Conservation (phyloP, 2,329 filamentous ascomycete genomes). For the Sporothrix schenckii region DNA sequence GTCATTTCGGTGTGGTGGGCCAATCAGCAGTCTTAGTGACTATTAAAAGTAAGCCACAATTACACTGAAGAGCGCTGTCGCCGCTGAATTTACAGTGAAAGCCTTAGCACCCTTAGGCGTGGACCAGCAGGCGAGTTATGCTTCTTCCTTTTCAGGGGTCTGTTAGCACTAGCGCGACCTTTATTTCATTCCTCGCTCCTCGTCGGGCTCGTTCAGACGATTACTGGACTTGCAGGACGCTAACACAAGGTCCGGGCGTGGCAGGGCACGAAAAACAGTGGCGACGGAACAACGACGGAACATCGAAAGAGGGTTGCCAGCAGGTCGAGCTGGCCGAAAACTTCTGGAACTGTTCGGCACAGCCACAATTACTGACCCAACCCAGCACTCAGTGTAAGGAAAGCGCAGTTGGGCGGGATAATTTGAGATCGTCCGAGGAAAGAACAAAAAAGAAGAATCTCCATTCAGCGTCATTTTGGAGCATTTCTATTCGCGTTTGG, state of each 20-base stretch:
- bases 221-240: conserved; percentile 1
- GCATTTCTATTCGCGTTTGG: background rate
- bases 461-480: background rate
- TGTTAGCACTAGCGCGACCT: conserved; percentile 7
- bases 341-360: background rate
- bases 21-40: background rate
- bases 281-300: background rate
- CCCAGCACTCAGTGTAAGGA: too few species aligned
- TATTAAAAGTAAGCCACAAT: too few species aligned
- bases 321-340: background rate
- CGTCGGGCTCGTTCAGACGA: background rate
- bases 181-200: background rate
- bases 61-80: background rate
- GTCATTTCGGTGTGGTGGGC: conserved; percentile 7
- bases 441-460: background rate
- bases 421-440: too few species aligned
- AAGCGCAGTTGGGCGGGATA: too few species aligned
- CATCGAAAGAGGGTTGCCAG: background rate
- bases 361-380: conserved; percentile 3
- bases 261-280: background rate
- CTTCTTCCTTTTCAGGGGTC: conserved; percentile 24
- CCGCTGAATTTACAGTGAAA: too few species aligned
- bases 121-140: conserved; percentile 7
- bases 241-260: conserved; percentile 7
- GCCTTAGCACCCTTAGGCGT: too few species aligned